Evolutionary conservation across 306 rosid species (phyloP).

Genomic region (Sechiopsis laciniata): DNA sequence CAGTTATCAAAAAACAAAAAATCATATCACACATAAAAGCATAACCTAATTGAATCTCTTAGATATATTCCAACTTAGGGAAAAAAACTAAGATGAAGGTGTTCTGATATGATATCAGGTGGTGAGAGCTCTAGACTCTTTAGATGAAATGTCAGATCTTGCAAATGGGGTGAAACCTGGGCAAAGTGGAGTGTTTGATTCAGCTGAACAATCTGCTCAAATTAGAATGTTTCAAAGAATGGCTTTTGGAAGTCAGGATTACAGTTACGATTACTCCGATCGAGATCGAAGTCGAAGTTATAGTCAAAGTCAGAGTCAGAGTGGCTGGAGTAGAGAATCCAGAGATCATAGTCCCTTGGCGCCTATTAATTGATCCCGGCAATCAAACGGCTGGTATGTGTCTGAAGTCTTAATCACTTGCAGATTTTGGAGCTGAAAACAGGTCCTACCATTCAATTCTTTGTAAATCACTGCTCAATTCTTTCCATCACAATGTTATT

Average conservation of each 20-base stretch:
- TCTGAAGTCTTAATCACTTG: neutral
- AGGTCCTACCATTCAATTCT: slow-evolving; percentile 15
- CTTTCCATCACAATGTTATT: neutral
- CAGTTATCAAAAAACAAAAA: too few relatives aligned
- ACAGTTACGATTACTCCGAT: slow-evolving; percentile 46
- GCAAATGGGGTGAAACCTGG: slow-evolving; percentile 87
- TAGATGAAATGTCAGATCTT: slow-evolving; percentile 66
- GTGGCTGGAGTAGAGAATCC: slow-evolving; percentile 57
- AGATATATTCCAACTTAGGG: neutral
- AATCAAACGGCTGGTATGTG: slow-evolving; percentile 43
- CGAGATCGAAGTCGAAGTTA: slow-evolving; percentile 54
- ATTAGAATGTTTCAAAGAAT: slow-evolving; percentile 74
- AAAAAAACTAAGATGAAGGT: slow-evolving; percentile 2
- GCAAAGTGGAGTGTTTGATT: slow-evolving; percentile 62
- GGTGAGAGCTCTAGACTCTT: slow-evolving; percentile 79
- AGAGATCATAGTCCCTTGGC: slow-evolving; percentile 34
- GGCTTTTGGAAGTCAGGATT: slow-evolving; percentile 82
- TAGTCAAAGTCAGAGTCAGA: slow-evolving; percentile 55
- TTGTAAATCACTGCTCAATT: slow-evolving; percentile 13
- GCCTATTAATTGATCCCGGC: slow-evolving; percentile 44
- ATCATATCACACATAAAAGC: neutral
- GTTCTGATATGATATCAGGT: slow-evolving; percentile 39
- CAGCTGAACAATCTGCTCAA: slow-evolving; percentile 68
- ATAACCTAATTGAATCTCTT: too few relatives aligned
- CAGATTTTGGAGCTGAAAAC: slow-evolving; percentile 1